A percentile compares a stretch with the other conserved stretches of the same genome.
These are phyloP conservation scores for Populus trichocarpa DNA, from an alignment of 441 rosid species.

Conservation along the genomic window DNA sequence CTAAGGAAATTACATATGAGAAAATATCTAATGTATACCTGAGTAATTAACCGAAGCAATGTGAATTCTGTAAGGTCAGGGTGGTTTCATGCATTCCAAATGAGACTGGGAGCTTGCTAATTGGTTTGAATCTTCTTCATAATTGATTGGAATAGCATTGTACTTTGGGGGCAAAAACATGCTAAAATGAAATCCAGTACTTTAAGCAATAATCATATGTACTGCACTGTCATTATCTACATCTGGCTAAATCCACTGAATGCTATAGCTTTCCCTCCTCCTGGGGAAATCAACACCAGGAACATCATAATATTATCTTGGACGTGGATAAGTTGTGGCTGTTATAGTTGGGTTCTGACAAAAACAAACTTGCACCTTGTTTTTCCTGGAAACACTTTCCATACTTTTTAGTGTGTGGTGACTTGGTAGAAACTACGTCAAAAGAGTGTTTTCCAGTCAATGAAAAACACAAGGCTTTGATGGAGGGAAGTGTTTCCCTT, in stretches of 20 bases:
- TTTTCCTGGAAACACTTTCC: not conserved
- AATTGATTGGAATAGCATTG: too few relatives aligned
- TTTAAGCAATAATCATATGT: not conserved
- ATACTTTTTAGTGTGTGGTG: not conserved
- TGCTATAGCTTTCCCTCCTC: not conserved
- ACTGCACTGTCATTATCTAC: not conserved
- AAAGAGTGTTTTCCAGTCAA: not conserved
- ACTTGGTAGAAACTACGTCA: not conserved
- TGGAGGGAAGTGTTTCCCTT: not conserved
- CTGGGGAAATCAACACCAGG: not conserved
- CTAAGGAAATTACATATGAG: conserved; percentile 1
- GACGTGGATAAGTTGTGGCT: not conserved
- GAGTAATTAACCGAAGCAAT: not conserved
- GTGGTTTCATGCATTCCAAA: not conserved
- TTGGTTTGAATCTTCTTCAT: not conserved
- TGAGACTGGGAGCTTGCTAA: not conserved
- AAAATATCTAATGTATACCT: not conserved
- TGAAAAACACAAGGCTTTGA: not conserved
- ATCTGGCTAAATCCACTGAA: not conserved
- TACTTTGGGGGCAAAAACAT: too few relatives aligned
- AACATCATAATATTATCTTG: not conserved
- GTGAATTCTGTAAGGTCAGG: not conserved
- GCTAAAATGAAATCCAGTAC: not conserved
- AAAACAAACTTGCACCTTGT: not conserved
- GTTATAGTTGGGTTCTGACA: not conserved